Evolutionary conservation across 768 basidiomycete species (phyloP).

Genomic region (Mycena haematopus): DNA sequence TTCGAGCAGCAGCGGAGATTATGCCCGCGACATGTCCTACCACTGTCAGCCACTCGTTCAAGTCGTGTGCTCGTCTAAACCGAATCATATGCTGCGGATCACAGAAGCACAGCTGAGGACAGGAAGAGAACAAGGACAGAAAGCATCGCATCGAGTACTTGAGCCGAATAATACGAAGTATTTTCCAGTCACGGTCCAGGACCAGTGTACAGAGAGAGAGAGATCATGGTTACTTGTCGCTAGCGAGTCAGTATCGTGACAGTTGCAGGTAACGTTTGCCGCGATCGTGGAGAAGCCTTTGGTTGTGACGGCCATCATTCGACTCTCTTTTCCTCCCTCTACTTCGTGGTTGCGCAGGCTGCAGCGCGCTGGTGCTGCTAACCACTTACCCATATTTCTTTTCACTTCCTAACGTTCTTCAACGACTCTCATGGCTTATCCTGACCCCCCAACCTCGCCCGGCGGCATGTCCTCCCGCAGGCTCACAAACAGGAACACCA

Average conservation of each 20-base stretch:
- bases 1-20: neutral
- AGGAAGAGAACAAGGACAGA: neutral
- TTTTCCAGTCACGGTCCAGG: neutral
- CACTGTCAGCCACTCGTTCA: no score
- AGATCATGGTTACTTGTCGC: constrained; percentile 2
- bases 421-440: constrained; percentile 63
- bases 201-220: no score
- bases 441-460: constrained; percentile 66
- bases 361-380: constrained; percentile 28
- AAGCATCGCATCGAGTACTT: no score
- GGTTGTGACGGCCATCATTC: neutral
- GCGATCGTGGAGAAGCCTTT: neutral
- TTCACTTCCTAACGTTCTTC: constrained; percentile 34
- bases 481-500: constrained; percentile 91
- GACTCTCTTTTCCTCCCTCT: neutral
- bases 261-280: no score
- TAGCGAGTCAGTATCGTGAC: neutral
- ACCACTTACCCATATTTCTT: constrained; percentile 12
- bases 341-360: constrained; percentile 19
- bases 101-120: neutral
- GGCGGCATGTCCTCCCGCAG: constrained; percentile 72
- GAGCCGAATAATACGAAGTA: neutral
- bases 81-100: neutral
- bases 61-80: no score
- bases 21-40: neutral